These are phyloP conservation scores for Sherardia arvensis DNA, from an alignment of 257 asterid genomes.

Conservation along the genomic window DNA sequence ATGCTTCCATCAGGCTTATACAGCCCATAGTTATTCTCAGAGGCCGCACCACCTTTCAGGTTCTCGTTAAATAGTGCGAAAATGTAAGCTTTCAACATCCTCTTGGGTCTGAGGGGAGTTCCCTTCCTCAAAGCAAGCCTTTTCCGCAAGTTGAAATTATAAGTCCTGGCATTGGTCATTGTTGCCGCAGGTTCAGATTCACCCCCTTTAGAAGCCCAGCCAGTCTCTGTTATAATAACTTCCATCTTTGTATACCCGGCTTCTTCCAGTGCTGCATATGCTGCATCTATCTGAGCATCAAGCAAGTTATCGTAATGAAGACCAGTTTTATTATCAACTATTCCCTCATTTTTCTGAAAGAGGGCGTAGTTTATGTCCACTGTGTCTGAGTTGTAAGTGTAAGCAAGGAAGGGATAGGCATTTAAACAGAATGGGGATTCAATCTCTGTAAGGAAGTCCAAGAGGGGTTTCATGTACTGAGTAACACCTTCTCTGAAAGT, in stretches of 20 bases:
- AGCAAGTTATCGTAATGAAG: slow-evolving; percentile 87
- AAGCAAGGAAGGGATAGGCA: slow-evolving; percentile 92
- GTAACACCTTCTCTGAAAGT: slow-evolving; percentile 52
- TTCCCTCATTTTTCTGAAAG: slow-evolving; percentile 57
- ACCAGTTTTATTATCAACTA: slow-evolving; percentile 49
- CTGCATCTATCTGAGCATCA: slow-evolving; percentile 96
- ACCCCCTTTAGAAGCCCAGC: slow-evolving; percentile 97
- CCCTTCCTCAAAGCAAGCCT: slow-evolving; percentile 86
- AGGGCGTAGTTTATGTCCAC: slow-evolving; percentile 87
- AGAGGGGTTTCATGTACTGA: slow-evolving; percentile 79
- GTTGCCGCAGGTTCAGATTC: slow-evolving; percentile 84
- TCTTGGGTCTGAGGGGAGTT: slow-evolving; percentile 82
- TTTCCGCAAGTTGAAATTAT: slow-evolving; percentile 68
- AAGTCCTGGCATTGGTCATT: slow-evolving; percentile 60
- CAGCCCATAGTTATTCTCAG: slow-evolving; percentile 74
- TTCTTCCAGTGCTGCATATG: slow-evolving; percentile 77
- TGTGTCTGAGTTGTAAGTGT: slow-evolving; percentile 44
- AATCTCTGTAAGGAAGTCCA: slow-evolving; percentile 58
- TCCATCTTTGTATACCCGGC: slow-evolving; percentile 77
- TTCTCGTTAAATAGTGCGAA: slow-evolving; percentile 89
- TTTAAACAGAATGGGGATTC: slow-evolving; percentile 89
- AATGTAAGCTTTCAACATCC: slow-evolving; percentile 63
- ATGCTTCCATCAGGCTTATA: slow-evolving; percentile 80
- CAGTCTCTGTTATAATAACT: slow-evolving; percentile 87
- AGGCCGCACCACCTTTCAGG: slow-evolving; percentile 51